Conservation (phyloP, 2,329 filamentous ascomycete species). For the Alternaria conjuncta region DNA sequence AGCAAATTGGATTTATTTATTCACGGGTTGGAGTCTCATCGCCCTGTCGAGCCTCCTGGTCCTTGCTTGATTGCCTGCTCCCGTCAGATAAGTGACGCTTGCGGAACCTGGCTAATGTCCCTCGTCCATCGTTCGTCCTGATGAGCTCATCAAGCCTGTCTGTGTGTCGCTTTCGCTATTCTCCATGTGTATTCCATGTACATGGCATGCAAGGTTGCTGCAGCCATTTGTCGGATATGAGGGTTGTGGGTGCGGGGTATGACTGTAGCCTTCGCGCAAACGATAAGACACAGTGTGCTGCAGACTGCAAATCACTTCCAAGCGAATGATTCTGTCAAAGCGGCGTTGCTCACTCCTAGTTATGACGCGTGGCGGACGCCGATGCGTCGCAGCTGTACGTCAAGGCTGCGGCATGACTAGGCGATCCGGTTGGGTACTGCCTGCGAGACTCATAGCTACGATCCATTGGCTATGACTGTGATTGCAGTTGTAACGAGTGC, state of each 20-base stretch:
- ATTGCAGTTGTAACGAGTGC: background rate
- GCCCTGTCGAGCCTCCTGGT: background rate
- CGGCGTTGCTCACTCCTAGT: background rate
- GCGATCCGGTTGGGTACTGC: background rate
- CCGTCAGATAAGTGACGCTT: background rate
- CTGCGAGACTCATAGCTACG: background rate
- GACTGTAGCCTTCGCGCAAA: background rate
- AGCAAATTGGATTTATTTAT: background rate
- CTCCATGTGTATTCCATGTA: background rate
- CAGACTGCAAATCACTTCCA: background rate
- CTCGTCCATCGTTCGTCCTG: background rate
- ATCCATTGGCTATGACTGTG: background rate
- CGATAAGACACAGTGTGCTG: background rate
- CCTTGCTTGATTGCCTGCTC: background rate
- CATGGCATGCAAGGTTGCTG: background rate
- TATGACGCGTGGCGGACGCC: background rate
- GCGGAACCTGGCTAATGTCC: background rate
- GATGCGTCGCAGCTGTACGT: background rate
- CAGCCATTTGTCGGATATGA: background rate
- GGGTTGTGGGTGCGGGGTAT: background rate
- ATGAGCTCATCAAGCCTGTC: background rate
- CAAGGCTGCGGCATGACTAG: background rate
- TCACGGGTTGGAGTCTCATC: background rate
- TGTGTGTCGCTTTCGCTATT: background rate
- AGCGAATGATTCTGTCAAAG: background rate